Evolutionary conservation across 1,284 basidiomycete genomes (phyloP).

Genomic region (Termitomyces sp.): DNA sequence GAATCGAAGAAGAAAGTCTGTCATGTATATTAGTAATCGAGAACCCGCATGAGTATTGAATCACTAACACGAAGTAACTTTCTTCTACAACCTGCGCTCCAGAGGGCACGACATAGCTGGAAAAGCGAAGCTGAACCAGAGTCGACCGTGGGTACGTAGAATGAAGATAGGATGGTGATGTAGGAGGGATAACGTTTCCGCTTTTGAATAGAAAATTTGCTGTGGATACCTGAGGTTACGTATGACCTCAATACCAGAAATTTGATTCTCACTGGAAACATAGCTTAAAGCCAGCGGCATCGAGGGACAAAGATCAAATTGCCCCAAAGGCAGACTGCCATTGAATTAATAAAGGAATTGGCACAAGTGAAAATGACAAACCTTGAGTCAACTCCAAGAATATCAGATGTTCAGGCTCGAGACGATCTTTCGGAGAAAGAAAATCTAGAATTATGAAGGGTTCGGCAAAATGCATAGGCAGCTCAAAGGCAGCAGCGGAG

Average conservation of each 20-base stretch:
- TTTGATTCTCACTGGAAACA: constrained; percentile 78
- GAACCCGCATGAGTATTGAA: background rate
- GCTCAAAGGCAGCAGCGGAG: constrained; percentile 88
- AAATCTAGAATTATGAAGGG: constrained; percentile 67
- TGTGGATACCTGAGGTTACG: constrained; percentile 27
- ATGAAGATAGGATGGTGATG: constrained; percentile 55
- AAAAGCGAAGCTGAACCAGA: constrained; percentile 51
- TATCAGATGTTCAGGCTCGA: constrained; percentile 82
- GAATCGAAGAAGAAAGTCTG: constrained; percentile 68
- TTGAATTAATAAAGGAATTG: constrained; percentile 6
- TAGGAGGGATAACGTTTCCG: constrained; percentile 76
- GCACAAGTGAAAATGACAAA: constrained; percentile 21
- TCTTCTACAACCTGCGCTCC: constrained; percentile 44
- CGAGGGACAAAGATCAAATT: constrained; percentile 93
- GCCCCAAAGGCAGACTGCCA: constrained; percentile 85
- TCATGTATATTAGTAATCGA: background rate
- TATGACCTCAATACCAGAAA: background rate
- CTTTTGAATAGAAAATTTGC: constrained; percentile 90
- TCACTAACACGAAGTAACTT: constrained; percentile 40
- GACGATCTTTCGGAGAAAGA: constrained; percentile 52
- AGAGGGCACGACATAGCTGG: constrained; percentile 43
- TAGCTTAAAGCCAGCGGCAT: constrained; percentile 91
- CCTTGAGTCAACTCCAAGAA: constrained; percentile 93
- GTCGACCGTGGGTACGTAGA: constrained; percentile 52
- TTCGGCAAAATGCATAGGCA: constrained; percentile 89